These are phyloP conservation scores for Colletotrichum sp. DNA, from an alignment of 2,329 filamentous ascomycete genomes.

Conservation along the genomic window DNA sequence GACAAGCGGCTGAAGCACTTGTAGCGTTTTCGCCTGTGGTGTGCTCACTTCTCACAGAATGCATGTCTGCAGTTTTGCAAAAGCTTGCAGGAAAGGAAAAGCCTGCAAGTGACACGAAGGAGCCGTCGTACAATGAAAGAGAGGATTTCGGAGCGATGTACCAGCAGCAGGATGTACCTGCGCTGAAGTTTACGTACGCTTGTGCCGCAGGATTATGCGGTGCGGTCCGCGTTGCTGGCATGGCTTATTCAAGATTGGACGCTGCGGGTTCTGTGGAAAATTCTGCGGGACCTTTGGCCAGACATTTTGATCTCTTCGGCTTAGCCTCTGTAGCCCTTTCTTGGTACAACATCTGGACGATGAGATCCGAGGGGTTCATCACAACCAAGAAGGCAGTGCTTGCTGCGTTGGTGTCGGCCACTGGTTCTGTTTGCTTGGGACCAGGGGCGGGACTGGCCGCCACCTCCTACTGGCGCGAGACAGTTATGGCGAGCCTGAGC, in stretches of 20 bases:
- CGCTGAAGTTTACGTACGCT: background rate
- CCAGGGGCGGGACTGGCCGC: background rate
- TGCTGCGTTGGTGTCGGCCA: background rate
- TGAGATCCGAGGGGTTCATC: background rate
- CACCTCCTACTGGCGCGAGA: slow-evolving; percentile 2
- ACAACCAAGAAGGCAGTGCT: background rate
- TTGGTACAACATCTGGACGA: background rate
- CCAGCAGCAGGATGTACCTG: background rate
- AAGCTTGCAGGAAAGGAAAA: background rate
- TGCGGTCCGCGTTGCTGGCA: background rate
- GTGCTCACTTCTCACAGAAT: background rate
- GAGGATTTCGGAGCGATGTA: background rate
- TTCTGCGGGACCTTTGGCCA: background rate
- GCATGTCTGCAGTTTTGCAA: background rate
- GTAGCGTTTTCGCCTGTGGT: background rate
- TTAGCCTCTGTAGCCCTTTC: background rate
- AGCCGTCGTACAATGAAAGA: background rate
- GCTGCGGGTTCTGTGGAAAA: background rate
- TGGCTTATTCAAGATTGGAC: background rate
- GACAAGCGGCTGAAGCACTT: background rate
- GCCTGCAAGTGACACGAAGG: background rate
- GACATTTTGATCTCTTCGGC: slow-evolving; percentile 19
- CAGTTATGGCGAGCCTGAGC: background rate
- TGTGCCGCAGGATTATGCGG: background rate
- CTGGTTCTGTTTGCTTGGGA: background rate